Base-by-base conservation (phyloP, 768 basidiomycete species). In the Calocybe cyanea region DNA sequence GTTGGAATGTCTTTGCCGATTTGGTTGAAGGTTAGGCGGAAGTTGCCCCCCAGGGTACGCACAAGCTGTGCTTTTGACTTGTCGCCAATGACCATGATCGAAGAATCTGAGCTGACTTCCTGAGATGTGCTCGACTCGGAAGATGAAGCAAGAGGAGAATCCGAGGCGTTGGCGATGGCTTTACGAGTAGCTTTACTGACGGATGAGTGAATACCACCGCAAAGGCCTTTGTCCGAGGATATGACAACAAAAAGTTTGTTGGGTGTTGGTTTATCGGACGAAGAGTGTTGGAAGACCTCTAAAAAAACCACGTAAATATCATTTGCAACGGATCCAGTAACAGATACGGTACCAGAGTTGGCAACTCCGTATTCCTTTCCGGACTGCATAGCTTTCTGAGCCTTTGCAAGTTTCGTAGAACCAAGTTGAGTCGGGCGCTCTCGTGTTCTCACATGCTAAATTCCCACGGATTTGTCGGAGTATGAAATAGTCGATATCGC, bases 191-290 rank as follows among this genome's bases (percentile, higher is more conserved):
- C 81, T 70, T 97, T 96, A 56, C 87, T 78, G 62, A 98, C 90
- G 43, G 92, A 92, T 33, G 95, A 98, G 76, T 98, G 95, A 60
- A 99, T 95, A 78, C 96, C 95, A 71, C 96, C 95, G 63, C 95
- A 99, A 47, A 99, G 90, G 71, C 96, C 95, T 72, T 94, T 93
- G 83, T 98, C 95, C 45, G 95, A 97, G 37, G 95, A 96, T 61
- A 96, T 69, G 64, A 94, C 91, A 55, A 98, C 65, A 75, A 95
- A 93, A 55, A 98, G 91, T 63, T 87, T 89, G 64, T 79, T 82
- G 60, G 83, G 75, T 36, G 80, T 73, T 17, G 82, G 72, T 33
- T 78, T 73, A 61, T 90, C 87, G 10, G 85, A 72, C 20, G 80
- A 64, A 6, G 84, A 71, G 68, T 95, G 78, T 46, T 82, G 75